Conservation (phyloP, 257 asterid genomes). For the Nicotiana noctiflora region DNA sequence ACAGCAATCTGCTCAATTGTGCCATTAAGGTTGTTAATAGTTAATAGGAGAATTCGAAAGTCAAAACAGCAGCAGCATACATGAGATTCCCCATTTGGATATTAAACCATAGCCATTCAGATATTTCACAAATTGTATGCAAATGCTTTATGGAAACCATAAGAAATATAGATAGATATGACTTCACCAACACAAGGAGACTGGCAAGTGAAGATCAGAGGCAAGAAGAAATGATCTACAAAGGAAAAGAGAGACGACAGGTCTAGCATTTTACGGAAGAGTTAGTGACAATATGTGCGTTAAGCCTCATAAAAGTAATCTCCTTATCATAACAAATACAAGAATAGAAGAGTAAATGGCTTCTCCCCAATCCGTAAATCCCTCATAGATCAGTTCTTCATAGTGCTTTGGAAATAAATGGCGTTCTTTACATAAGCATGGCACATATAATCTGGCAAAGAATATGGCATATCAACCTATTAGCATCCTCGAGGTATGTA, state of each 20-base stretch:
- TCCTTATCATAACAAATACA: too few relatives aligned
- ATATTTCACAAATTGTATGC: background rate
- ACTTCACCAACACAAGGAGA: background rate
- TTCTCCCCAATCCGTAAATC: background rate
- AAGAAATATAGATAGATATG: background rate
- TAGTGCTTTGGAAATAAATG: background rate
- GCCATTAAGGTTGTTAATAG: constrained; percentile 9
- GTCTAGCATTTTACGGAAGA: background rate
- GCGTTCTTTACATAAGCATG: background rate
- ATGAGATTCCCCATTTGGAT: background rate
- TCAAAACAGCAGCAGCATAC: background rate
- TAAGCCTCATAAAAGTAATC: background rate
- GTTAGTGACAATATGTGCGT: background rate
- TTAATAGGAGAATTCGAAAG: background rate
- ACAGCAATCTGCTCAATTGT: constrained; percentile 75
- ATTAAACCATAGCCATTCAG: background rate
- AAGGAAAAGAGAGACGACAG: too few relatives aligned
- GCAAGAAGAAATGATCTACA: too few relatives aligned
- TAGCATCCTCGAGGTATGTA: background rate
- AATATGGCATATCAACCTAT: background rate
- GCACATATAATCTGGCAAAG: background rate
- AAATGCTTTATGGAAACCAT: background rate
- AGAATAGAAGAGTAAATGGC: background rate
- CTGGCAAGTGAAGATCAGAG: background rate
- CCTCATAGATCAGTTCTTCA: background rate